Percentiles rank a stretch among this genome's conserved stretches.
Conservation (phyloP, 352 stramenopile genomes). For the Phytophthora syringae region DNA sequence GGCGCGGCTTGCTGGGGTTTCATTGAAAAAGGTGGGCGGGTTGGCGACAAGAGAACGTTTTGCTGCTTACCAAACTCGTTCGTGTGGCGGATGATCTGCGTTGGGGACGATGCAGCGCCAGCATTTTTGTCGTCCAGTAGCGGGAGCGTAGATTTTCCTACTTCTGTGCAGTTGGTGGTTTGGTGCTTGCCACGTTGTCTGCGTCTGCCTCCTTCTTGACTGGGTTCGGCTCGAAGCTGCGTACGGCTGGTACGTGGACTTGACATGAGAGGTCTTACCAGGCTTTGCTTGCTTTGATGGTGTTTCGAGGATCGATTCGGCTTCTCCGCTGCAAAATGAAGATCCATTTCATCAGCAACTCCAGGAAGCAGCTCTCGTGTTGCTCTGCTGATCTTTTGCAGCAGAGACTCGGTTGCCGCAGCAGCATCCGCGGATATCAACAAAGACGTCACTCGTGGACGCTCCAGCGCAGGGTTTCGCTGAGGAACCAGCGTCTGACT, state of each 20-base stretch:
- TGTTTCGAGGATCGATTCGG: conserved; percentile 19
- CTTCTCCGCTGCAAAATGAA: conserved; percentile 20
- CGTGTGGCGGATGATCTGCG: conserved; percentile 64
- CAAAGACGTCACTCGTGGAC: conserved; percentile 49
- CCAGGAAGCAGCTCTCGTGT: conserved; percentile 53
- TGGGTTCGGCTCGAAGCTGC: conserved; percentile 29
- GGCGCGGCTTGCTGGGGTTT: conserved; percentile 1
- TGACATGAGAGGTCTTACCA: conserved; percentile 28
- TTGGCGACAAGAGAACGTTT: conserved; percentile 62
- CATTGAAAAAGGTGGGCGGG: conserved; percentile 60
- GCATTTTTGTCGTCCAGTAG: conserved; percentile 24
- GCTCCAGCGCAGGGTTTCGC: conserved; percentile 71
- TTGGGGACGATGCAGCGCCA: conserved; percentile 9
- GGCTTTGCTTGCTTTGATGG: too few relatives aligned
- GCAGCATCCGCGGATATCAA: conserved; percentile 51
- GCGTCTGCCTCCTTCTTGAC: conserved; percentile 21
- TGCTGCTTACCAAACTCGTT: conserved; percentile 74
- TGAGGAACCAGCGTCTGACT: conserved; percentile 74
- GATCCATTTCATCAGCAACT: conserved; percentile 45
- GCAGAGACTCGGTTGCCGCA: conserved; percentile 40
- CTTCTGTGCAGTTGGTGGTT: conserved; percentile 4
- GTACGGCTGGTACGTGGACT: conserved; percentile 35
- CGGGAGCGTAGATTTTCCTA: conserved; percentile 16
- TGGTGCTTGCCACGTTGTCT: conserved; percentile 13
- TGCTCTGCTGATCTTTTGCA: conserved; percentile 70